Conservation (phyloP, 352 stramenopile genomes). For the Phytopythium sindhum region DNA sequence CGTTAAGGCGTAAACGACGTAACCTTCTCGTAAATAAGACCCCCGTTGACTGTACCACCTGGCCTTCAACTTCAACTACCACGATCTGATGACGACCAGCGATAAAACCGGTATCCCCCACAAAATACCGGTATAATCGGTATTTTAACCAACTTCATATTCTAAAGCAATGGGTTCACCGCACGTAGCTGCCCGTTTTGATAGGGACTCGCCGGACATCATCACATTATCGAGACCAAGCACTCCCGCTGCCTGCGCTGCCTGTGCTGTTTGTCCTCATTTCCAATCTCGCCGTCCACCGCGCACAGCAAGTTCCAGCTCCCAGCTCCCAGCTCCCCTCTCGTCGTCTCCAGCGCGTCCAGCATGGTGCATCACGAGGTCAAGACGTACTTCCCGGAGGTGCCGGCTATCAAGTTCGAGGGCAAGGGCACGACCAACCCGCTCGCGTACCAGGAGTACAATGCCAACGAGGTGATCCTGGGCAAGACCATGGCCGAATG, state of each 20-base stretch:
- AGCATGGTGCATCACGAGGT: slow-evolving; percentile 28
- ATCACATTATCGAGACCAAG: too few relatives aligned
- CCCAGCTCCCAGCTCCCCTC: too few relatives aligned
- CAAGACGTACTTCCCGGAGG: slow-evolving; percentile 50
- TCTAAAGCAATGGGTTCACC: background rate
- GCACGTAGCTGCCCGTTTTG: background rate
- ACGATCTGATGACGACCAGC: slow-evolving; percentile 1
- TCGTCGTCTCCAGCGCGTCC: background rate
- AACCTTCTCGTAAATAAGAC: background rate
- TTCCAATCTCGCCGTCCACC: background rate
- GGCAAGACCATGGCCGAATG: slow-evolving; percentile 76
- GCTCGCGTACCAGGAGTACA: slow-evolving; percentile 78
- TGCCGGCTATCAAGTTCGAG: slow-evolving; percentile 66
- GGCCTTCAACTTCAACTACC: slow-evolving; percentile 6
- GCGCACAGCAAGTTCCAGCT: too few relatives aligned
- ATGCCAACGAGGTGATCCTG: slow-evolving; percentile 65
- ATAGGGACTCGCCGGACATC: too few relatives aligned
- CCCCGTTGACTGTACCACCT: too few relatives aligned
- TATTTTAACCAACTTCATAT: too few relatives aligned
- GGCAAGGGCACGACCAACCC: slow-evolving; percentile 37
- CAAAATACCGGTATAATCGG: too few relatives aligned
- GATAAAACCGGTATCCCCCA: too few relatives aligned
- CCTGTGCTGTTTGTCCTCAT: background rate
- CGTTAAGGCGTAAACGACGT: background rate
- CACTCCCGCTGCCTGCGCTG: too few relatives aligned